Conservation (phyloP, 495 filamentous ascomycete genomes). For the Aspergillus ellipticus region DNA sequence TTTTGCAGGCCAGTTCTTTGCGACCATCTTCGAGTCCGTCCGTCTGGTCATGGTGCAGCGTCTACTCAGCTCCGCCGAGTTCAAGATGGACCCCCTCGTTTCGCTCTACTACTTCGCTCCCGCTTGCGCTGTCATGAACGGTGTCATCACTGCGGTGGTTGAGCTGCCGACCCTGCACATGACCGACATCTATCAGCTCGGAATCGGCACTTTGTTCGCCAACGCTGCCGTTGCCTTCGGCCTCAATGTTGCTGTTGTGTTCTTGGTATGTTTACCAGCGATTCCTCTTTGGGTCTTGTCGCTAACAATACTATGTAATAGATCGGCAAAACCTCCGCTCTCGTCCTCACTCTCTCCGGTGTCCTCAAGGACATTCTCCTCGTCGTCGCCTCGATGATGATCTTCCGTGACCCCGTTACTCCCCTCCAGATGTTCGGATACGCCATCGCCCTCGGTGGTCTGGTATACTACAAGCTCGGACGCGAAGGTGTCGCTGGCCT, state of each 20-base stretch:
- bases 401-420: conserved; percentile 79
- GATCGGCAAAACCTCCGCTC: conserved; percentile 93
- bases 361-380: conserved; percentile 95
- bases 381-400: conserved; percentile 77
- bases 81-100: conserved; percentile 93
- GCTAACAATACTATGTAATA: conserved; percentile 38
- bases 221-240: conserved; percentile 80
- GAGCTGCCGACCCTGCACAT: conserved; percentile 67
- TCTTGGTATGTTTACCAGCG: conserved; percentile 58
- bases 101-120: conserved; percentile 93
- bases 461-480: conserved; percentile 93
- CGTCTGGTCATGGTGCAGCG: conserved; percentile 85
- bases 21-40: conserved; percentile 80
- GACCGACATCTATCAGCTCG: conserved; percentile 66
- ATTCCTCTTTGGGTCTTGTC: not conserved
- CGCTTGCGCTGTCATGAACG: conserved; percentile 81
- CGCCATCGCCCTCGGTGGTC: conserved; percentile 77
- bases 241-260: conserved; percentile 84
- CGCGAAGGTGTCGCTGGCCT: conserved; percentile 11
- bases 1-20: conserved; percentile 57
- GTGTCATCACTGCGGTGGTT: conserved; percentile 65
- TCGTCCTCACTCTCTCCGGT: conserved; percentile 91
- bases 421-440: conserved; percentile 86
- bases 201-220: conserved; percentile 64
- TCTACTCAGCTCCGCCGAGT: conserved; percentile 77